Percentiles rank a stretch among this genome's conserved stretches.
These are phyloP conservation scores for Petunia hybrid DNA, from an alignment of 305 asterid genomes.

Conservation along the genomic window DNA sequence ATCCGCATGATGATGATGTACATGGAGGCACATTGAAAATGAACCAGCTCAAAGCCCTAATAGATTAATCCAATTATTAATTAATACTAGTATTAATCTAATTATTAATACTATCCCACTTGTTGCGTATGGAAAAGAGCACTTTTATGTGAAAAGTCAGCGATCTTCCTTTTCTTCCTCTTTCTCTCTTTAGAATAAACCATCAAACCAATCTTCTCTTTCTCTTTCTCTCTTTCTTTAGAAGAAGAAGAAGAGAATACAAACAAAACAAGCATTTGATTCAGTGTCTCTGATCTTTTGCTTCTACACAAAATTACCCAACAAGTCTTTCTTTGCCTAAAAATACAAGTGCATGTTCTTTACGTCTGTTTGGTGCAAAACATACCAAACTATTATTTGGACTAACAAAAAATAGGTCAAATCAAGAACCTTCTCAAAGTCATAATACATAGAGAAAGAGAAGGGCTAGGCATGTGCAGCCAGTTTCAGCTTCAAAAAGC, in stretches of 20 bases:
- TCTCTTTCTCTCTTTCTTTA: slow-evolving; percentile 36
- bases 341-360: slow-evolving; percentile 44
- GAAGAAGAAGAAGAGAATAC: not conserved
- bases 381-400: slow-evolving; percentile 23
- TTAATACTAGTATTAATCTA: not conserved
- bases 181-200: slow-evolving; percentile 30
- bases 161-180: slow-evolving; percentile 43
- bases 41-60: slow-evolving; percentile 42
- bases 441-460: not conserved
- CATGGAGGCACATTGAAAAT: slow-evolving; percentile 33
- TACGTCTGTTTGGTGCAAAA: slow-evolving; percentile 45
- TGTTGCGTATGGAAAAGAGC: slow-evolving; percentile 61
- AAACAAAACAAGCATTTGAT: slow-evolving; percentile 25
- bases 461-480: slow-evolving; percentile 50
- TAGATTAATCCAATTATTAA: slow-evolving; percentile 35
- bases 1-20: slow-evolving; percentile 46
- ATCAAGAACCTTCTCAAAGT: slow-evolving; percentile 33
- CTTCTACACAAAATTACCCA: slow-evolving; percentile 32
- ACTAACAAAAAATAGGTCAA: slow-evolving; percentile 35
- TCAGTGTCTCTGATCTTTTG: slow-evolving; percentile 24
- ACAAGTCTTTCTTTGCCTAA: slow-evolving; percentile 29
- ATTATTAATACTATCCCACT: slow-evolving; percentile 38
- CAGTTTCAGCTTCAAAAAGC: slow-evolving; percentile 38
- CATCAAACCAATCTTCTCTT: not conserved
- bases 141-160: slow-evolving; percentile 69